phyloP scores from a whole-genome alignment of 306 rosid genomes.

The Quercus alba region DNA sequence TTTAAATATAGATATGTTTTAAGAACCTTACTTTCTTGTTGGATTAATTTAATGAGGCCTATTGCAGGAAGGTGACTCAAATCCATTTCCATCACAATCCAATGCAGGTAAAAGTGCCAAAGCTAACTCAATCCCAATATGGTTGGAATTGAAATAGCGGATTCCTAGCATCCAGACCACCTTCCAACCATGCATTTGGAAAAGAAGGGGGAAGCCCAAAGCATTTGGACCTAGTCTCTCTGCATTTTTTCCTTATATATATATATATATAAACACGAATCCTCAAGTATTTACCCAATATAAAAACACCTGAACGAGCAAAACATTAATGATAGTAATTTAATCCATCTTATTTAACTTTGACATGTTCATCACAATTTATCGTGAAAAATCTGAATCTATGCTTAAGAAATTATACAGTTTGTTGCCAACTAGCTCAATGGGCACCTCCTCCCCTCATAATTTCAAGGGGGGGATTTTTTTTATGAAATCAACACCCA shows the following conservation, averaged over 20 bases:
- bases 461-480: too few relatives aligned
- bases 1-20: too few relatives aligned
- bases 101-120: background rate
- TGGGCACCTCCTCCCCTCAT: too few relatives aligned
- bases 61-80: background rate
- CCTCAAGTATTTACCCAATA: background rate
- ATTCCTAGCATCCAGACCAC: background rate
- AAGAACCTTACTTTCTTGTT: background rate
- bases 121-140: background rate
- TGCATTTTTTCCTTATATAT: background rate
- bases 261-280: background rate
- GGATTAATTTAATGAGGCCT: background rate
- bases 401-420: background rate
- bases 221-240: background rate
- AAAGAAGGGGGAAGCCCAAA: too few relatives aligned
- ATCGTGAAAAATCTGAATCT: background rate
- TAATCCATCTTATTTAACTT: background rate
- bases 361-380: background rate
- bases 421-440: too few relatives aligned
- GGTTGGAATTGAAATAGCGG: background rate
- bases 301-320: background rate
- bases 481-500: too few relatives aligned
- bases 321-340: background rate
- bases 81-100: background rate
- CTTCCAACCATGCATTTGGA: background rate